Evolutionary conservation across 176 grass and related monocot genomes (phyloP).

Genomic region (Oryza glaberrima): DNA sequence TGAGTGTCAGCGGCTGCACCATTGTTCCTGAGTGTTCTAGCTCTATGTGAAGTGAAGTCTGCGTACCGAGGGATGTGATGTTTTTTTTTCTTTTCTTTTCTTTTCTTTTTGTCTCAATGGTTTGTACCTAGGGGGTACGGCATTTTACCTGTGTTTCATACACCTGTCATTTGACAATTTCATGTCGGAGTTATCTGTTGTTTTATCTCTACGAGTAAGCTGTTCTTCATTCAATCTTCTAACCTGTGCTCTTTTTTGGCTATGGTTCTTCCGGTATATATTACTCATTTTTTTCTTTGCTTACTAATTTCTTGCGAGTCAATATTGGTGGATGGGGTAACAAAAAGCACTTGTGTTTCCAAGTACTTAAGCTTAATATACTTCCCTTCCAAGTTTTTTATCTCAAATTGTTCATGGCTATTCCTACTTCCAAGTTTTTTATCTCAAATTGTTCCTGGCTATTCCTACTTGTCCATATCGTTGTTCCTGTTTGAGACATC

Average conservation of each 20-base stretch:
- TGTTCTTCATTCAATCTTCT: conserved; percentile 30
- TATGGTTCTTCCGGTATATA: neutral
- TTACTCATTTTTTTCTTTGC: too few relatives aligned
- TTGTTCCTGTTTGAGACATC: too few relatives aligned
- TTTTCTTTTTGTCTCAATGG: neutral
- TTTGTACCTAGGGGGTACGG: conserved; percentile 36
- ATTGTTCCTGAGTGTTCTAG: conserved; percentile 28
- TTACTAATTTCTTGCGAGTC: too few relatives aligned
- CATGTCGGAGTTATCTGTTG: conserved; percentile 35
- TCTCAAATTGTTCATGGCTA: too few relatives aligned
- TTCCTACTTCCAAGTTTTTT: too few relatives aligned
- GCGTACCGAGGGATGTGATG: conserved; percentile 44
- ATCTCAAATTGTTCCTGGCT: too few relatives aligned
- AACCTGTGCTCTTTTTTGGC: neutral
- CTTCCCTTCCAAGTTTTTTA: too few relatives aligned
- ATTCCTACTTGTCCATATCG: too few relatives aligned
- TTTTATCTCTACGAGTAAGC: conserved; percentile 6
- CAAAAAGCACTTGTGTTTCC: too few relatives aligned
- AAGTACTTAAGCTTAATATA: too few relatives aligned
- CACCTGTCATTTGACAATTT: conserved; percentile 42
- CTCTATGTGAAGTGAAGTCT: conserved; percentile 42
- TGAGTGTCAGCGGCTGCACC: conserved; percentile 19
- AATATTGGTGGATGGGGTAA: too few relatives aligned
- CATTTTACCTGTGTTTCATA: conserved; percentile 47
- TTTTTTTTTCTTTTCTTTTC: conserved; percentile 9